phyloP scores from a whole-genome alignment of 768 basidiomycete genomes.

The Phylloporus rhodoxanthus region DNA sequence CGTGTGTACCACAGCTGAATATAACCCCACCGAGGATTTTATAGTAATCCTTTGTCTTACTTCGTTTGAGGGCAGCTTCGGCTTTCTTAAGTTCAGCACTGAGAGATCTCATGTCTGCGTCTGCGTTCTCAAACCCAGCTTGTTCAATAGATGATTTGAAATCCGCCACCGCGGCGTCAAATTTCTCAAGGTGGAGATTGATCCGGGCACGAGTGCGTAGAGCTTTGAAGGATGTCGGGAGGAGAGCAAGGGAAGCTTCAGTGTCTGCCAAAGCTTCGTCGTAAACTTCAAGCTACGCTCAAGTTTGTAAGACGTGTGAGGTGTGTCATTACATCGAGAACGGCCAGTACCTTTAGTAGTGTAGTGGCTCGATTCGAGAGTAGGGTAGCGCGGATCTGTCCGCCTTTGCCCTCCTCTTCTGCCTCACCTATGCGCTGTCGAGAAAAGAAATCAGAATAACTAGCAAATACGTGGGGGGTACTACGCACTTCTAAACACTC shows the following conservation, averaged over 20 bases:
- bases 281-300: conserved; percentile 51
- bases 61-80: conserved; percentile 74
- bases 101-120: conserved; percentile 57
- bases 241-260: conserved; percentile 56
- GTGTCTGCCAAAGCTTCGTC: conserved; percentile 70
- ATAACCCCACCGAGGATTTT: conserved; percentile 53
- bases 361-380: conserved; percentile 83
- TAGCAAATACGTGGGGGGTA: background rate
- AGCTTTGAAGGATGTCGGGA: conserved; percentile 74
- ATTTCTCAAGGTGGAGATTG: conserved; percentile 66
- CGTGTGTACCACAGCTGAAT: background rate
- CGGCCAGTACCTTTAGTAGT: conserved; percentile 53
- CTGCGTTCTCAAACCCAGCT: conserved; percentile 57
- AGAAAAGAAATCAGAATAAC: background rate
- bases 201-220: conserved; percentile 82
- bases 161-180: conserved; percentile 63
- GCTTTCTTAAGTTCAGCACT: conserved; percentile 71
- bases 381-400: conserved; percentile 73
- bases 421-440: conserved; percentile 58
- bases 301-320: conserved; percentile 6
- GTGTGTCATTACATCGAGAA: background rate
- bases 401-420: conserved; percentile 72
- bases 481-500: conserved; percentile 61
- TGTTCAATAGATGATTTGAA: conserved; percentile 78
- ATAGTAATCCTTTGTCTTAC: conserved; percentile 88